Base-by-base conservation (phyloP, 805 yeast species). In the Candida oleophila region DNA sequence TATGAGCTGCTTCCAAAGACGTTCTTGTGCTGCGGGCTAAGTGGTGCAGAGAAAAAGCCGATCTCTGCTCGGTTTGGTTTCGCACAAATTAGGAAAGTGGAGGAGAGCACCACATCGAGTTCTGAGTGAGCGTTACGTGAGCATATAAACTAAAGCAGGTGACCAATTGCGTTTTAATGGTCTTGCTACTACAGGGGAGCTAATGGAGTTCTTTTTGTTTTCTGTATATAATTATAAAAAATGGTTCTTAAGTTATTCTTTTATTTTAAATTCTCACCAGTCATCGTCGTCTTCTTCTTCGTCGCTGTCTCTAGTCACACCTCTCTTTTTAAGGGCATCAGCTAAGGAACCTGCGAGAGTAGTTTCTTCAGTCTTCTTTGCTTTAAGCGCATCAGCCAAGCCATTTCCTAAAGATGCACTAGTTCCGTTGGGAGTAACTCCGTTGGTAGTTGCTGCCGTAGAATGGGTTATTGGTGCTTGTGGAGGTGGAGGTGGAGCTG, bases 321-420 rank as follows among this genome's bases (percentile, higher is more conserved):
- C 76, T 61, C 94, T 79, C 44, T 83, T 87, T 61, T 85, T 87
- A 55, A 90, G 77, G 1, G 96, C 96, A 49, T 87, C 89, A 0
- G 96, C 96, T 49, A 90, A 71, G 4, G 92, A 90, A n/a, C 89
- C 91, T 11, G 92, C 94, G 55, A 88, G 71, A 1, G 73, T 66
- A 14, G 69, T 68, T 49, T 83, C 88, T 46, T 79, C 85, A 47
- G 76, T 77, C 54, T 82, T 76, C 66, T 82, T 82, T 16, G 83
- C 81, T 64, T 71, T 73, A 54, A 86, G 62, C 0, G 91, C 91
- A 44, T 81, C 83, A 1, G 91, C 91, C 22, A 85, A 65, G 0
- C 89, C 87, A 46, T 76, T 73, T 3, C 77, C 77, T 12, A 78
- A 55, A 30, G 57, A 54, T 14, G 63, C 63, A 22, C 54, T 56